Percentiles rank a stretch among this genome's conserved stretches.
Conservation (phyloP, 179 eudicot species). For the Patellifolia procumbens region DNA sequence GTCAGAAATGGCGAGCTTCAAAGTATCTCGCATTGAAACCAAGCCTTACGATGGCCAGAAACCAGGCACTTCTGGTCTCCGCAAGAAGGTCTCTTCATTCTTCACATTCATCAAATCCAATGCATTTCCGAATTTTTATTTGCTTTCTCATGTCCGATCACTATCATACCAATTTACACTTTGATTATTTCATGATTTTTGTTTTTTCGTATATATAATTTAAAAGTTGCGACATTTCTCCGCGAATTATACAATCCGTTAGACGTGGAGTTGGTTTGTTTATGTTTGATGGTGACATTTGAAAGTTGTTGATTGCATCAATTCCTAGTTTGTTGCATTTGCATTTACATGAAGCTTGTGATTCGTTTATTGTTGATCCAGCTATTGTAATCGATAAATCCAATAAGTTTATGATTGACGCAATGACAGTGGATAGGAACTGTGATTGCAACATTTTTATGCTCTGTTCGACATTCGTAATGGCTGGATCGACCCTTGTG, state of each 20-base stretch:
- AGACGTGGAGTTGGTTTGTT: too few relatives aligned
- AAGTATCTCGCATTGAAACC: conserved; percentile 58
- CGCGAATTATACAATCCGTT: too few relatives aligned
- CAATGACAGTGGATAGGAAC: too few relatives aligned
- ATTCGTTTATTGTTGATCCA: not conserved
- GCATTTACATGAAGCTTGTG: too few relatives aligned
- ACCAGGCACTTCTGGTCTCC: conserved; percentile 94
- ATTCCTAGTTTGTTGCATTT: not conserved
- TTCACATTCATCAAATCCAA: not conserved
- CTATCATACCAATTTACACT: not conserved
- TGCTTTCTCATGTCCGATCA: not conserved
- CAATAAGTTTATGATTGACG: too few relatives aligned
- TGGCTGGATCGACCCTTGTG: not conserved
- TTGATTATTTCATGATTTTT: too few relatives aligned
- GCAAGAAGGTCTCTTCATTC: conserved; percentile 66
- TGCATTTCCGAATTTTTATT: not conserved
- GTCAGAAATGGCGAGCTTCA: conserved; percentile 57
- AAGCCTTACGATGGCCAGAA: conserved; percentile 82
- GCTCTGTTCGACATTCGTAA: not conserved
- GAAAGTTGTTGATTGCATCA: not conserved
- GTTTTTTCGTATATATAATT: too few relatives aligned
- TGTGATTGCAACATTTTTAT: not conserved
- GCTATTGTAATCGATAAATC: not conserved
- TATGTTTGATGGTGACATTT: too few relatives aligned
- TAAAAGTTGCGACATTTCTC: too few relatives aligned